Evolutionary conservation across 2,329 filamentous ascomycete species (phyloP).

Genomic region (Blastomyces percursus): DNA sequence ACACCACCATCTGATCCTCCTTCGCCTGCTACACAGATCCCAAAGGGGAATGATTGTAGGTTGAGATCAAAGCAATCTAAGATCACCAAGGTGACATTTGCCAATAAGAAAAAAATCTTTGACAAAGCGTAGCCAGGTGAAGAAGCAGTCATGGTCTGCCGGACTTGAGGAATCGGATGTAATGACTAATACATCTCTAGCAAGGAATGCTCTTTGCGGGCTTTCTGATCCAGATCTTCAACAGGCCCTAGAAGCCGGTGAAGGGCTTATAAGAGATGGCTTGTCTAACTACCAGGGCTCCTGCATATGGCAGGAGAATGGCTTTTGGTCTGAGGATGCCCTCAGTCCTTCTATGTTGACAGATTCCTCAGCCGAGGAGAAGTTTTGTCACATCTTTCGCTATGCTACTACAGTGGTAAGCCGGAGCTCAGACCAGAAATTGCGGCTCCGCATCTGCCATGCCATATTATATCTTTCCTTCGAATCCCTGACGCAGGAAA

Average conservation of each 20-base stretch:
- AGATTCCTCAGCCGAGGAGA: slow-evolving; percentile 2
- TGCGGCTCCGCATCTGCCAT: slow-evolving; percentile 1
- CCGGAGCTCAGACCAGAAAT: slow-evolving; percentile 2
- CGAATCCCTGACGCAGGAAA: slow-evolving; percentile 1
- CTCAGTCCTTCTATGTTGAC: slow-evolving; percentile 1
- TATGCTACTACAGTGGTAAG: slow-evolving; percentile 3
- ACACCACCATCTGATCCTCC: too few species aligned
- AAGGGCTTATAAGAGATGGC: slow-evolving; percentile 4
- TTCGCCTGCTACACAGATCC: too few species aligned
- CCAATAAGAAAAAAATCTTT: not conserved
- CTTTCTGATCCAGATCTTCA: slow-evolving; percentile 4
- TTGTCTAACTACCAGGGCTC: slow-evolving; percentile 1
- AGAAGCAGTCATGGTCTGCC: not conserved
- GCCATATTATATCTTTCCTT: slow-evolving; percentile 6
- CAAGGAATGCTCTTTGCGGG: slow-evolving; percentile 1
- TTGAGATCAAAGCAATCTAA: too few species aligned
- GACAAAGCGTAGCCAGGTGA: not conserved
- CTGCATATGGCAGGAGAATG: not conserved
- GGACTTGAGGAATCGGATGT: not conserved
- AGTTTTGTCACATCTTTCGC: slow-evolving; percentile 5
- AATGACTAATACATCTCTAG: not conserved
- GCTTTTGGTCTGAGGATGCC: slow-evolving; percentile 3
- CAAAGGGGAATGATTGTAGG: too few species aligned
- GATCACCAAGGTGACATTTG: too few species aligned
- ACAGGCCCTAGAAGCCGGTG: not conserved